These are phyloP conservation scores for Pichia thaimueangensis DNA, from an alignment of 805 yeast genomes.

Conservation along the genomic window DNA sequence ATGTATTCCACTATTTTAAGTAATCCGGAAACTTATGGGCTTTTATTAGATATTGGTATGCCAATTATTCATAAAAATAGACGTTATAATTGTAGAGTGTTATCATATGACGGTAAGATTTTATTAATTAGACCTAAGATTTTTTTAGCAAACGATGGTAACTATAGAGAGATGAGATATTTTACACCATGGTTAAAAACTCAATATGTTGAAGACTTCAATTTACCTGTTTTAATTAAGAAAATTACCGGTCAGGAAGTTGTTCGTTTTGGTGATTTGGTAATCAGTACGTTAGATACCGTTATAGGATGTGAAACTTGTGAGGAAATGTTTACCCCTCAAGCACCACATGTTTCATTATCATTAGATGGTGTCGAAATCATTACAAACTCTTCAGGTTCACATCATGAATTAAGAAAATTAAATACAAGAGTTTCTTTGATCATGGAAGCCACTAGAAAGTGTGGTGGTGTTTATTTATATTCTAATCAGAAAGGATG, in stretches of 20 bases:
- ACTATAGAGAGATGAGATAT: conserved; percentile 95
- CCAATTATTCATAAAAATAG: conserved; percentile 85
- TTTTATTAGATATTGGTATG: conserved; percentile 88
- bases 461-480: conserved; percentile 93
- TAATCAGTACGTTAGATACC: conserved; percentile 76
- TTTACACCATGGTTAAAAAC: conserved; percentile 92
- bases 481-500: conserved; percentile 97
- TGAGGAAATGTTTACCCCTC: conserved; percentile 95
- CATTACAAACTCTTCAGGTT: conserved; percentile 90
- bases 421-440: conserved; percentile 76
- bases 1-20: conserved; percentile 73
- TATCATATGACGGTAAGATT: conserved; percentile 74
- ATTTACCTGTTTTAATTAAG: conserved; percentile 66
- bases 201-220: conserved; percentile 63
- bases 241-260: conserved; percentile 55
- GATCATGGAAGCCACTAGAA: conserved; percentile 86
- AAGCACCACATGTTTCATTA: conserved; percentile 89
- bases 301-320: conserved; percentile 97
- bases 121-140: conserved; percentile 87
- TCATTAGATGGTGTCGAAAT: conserved; percentile 97
- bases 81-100: conserved; percentile 84
- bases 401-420: conserved; percentile 95
- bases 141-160: conserved; percentile 95
- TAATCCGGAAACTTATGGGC: conserved; percentile 63
- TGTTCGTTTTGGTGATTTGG: conserved; percentile 81